Evolutionary conservation across 345 rosid genomes (phyloP).

Genomic region (Limnanthes douglasii): DNA sequence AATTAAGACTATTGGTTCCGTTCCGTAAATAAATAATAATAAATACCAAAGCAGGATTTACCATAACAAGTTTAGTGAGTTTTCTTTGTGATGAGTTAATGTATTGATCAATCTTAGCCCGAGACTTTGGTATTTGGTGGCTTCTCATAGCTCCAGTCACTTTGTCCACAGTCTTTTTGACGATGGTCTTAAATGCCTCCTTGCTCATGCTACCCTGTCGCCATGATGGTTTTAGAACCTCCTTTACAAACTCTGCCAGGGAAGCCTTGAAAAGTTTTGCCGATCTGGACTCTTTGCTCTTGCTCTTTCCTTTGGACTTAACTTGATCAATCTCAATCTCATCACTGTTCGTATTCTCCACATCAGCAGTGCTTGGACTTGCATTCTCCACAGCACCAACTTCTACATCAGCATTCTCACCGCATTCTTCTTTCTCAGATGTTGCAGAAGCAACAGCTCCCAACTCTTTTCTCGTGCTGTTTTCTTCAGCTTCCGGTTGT

Average conservation of each 20-base stretch:
- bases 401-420: conserved; percentile 56
- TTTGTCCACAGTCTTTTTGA: conserved; percentile 83
- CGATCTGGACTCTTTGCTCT: conserved; percentile 48
- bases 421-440: conserved; percentile 45
- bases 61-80: conserved; percentile 87
- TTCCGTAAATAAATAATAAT: neutral
- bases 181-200: conserved; percentile 86
- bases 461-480: conserved; percentile 23
- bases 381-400: conserved; percentile 43
- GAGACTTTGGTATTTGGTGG: conserved; percentile 68
- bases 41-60: conserved; percentile 15
- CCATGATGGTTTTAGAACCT: conserved; percentile 83
- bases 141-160: conserved; percentile 69
- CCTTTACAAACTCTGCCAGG: conserved; percentile 88
- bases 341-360: conserved; percentile 12
- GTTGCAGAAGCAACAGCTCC: conserved; percentile 19
- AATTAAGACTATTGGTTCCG: neutral
- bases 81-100: conserved; percentile 56
- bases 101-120: conserved; percentile 65
- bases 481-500: conserved; percentile 46
- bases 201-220: conserved; percentile 91
- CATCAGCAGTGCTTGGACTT: conserved; percentile 30
- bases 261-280: conserved; percentile 56
- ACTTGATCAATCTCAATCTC: conserved; percentile 46
- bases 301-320: conserved; percentile 36